A percentile compares a stretch with the other conserved stretches of the same genome.
These are phyloP conservation scores for Aschersonia sp. DNA, from an alignment of 2,329 filamentous ascomycete genomes.

Conservation along the genomic window DNA sequence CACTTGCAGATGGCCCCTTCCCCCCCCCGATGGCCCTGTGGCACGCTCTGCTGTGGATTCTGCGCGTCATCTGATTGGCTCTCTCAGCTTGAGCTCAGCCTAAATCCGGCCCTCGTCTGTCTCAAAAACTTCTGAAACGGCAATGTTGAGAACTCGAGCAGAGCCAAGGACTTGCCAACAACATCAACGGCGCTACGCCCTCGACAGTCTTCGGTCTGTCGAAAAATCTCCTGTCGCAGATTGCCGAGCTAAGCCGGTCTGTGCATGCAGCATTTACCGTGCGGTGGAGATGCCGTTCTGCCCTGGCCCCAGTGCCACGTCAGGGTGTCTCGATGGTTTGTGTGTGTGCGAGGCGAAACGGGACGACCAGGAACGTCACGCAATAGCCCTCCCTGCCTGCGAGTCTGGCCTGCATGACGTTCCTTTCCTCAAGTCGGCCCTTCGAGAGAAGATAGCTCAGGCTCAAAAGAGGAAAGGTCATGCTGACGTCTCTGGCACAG, in stretches of 20 bases:
- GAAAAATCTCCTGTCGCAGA: background rate
- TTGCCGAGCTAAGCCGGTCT: constrained; percentile 1
- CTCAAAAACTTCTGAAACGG: constrained; percentile 11
- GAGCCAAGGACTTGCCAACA: background rate
- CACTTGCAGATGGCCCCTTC: background rate
- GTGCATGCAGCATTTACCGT: background rate
- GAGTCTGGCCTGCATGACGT: background rate
- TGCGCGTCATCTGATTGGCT: constrained; percentile 16
- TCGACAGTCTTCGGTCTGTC: background rate
- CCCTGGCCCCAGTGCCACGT: background rate
- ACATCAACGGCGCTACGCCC: background rate
- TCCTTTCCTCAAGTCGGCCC: background rate
- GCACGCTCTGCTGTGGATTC: constrained; percentile 9
- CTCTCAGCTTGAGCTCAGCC: constrained; percentile 14
- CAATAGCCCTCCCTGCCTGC: background rate
- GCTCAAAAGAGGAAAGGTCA: background rate
- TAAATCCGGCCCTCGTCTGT: constrained; percentile 13
- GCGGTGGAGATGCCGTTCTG: background rate
- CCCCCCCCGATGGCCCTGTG: constrained; percentile 12
- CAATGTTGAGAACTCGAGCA: background rate
- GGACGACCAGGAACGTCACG: background rate
- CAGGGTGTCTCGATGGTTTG: background rate
- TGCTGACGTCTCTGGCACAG: background rate
- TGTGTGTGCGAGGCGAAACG: background rate
- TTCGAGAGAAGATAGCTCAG: background rate